Evolutionary conservation across 768 basidiomycete genomes (phyloP).

Genomic region (Neoboletus brunneissimus): DNA sequence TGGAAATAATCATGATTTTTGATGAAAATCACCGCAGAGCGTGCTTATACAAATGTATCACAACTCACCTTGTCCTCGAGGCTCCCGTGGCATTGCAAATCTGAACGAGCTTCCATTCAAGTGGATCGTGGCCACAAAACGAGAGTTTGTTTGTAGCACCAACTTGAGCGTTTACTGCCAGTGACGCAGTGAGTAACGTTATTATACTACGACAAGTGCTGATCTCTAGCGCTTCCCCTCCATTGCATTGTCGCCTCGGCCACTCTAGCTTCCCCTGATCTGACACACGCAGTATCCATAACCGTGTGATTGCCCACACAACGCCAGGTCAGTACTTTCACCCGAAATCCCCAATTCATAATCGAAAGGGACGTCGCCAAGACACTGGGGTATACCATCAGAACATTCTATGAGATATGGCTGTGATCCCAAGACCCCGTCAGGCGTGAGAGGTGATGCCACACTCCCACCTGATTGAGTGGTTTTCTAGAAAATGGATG

Average conservation of each 20-base stretch:
- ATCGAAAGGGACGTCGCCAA: slow-evolving; percentile 9
- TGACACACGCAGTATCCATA: not conserved
- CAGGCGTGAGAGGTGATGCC: not conserved
- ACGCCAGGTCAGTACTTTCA: not conserved
- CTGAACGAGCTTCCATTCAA: not conserved
- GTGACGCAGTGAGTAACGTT: not conserved
- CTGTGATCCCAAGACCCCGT: slow-evolving; percentile 1
- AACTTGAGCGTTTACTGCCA: slow-evolving; percentile 10
- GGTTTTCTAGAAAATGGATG: not conserved
- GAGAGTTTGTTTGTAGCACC: not conserved
- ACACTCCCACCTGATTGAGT: not conserved
- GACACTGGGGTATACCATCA: not conserved
- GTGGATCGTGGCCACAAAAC: not conserved
- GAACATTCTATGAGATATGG: slow-evolving; percentile 1
- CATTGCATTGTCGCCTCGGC: not conserved
- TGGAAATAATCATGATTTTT: not conserved
- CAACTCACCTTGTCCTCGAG: slow-evolving; percentile 19
- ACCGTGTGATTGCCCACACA: not conserved
- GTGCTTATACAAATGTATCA: not conserved
- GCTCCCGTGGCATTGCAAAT: not conserved
- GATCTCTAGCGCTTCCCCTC: not conserved
- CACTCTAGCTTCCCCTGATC: not conserved
- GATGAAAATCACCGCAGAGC: not conserved
- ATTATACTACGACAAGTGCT: not conserved
- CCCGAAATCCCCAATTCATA: not conserved